These are phyloP conservation scores for Diaporthe citriasiana DNA, from an alignment of 2,329 filamentous ascomycete genomes.

Conservation along the genomic window DNA sequence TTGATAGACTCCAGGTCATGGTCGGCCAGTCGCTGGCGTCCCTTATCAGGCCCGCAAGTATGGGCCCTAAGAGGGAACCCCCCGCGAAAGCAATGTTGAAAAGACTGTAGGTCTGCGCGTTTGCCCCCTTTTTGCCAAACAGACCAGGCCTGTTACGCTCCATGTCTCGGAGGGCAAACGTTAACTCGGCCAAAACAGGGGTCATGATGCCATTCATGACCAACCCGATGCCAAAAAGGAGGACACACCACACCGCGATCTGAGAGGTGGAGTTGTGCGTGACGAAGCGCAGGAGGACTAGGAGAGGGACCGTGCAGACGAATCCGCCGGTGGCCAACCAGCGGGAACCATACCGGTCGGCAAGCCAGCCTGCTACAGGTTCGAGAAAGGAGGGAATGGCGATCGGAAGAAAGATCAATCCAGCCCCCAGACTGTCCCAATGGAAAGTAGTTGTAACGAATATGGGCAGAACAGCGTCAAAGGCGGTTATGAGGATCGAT, in stretches of 20 bases:
- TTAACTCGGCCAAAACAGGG: conserved; percentile 6
- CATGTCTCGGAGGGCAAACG: conserved; percentile 20
- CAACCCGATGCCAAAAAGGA: not conserved
- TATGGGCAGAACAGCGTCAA: conserved; percentile 6
- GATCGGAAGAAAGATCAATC: conserved; percentile 8
- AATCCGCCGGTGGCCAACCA: conserved; percentile 15
- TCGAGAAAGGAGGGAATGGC: conserved; percentile 21
- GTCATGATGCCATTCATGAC: conserved; percentile 20
- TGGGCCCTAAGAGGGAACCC: conserved; percentile 2
- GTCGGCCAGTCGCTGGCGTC: conserved; percentile 19
- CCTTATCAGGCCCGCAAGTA: conserved; percentile 4
- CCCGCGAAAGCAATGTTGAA: conserved; percentile 14
- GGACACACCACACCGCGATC: conserved; percentile 1
- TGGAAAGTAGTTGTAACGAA: not conserved
- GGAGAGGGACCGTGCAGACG: conserved; percentile 2
- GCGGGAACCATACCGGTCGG: conserved; percentile 20
- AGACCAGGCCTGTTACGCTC: conserved; percentile 8
- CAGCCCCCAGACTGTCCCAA: conserved; percentile 16
- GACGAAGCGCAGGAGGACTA: conserved; percentile 18
- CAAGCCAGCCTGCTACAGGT: conserved; percentile 6
- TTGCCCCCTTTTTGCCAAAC: conserved; percentile 18
- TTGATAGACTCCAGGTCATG: conserved; percentile 23
- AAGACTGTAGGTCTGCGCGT: conserved; percentile 18
- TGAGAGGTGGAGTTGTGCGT: conserved; percentile 10
- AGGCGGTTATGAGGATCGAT: not conserved